These are phyloP conservation scores for Tulasnella sp. DNA, from an alignment of 768 basidiomycete species.

Conservation along the genomic window DNA sequence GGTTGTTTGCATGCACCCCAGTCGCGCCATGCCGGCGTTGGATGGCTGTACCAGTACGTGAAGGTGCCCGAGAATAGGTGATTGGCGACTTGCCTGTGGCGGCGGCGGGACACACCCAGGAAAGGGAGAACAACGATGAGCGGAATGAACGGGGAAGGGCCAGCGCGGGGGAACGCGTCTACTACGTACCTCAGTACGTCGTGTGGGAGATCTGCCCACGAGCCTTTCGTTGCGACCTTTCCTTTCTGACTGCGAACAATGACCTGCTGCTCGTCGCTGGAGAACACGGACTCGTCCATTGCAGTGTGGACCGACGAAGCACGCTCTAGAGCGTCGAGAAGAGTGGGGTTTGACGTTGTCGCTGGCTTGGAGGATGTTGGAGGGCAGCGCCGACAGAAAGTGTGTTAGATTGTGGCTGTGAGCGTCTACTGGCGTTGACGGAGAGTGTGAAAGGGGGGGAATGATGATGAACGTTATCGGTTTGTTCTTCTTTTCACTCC, in stretches of 20 bases:
- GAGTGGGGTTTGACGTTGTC: neutral
- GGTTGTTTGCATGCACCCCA: conserved; percentile 8
- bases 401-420: conserved; percentile 12
- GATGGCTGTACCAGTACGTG: neutral
- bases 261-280: neutral
- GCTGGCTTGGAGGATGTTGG: neutral
- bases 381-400: conserved; percentile 11
- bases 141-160: neutral
- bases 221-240: conserved; percentile 20
- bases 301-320: neutral
- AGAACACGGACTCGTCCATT: neutral
- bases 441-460: conserved; percentile 17
- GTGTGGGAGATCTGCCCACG: conserved; percentile 30
- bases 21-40: neutral
- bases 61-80: neutral
- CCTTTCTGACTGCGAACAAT: conserved; percentile 30
- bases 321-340: neutral
- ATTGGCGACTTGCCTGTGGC: neutral
- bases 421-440: neutral
- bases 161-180: conserved; percentile 17
- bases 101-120: neutral
- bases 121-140: neutral
- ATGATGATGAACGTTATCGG: conserved; percentile 21
- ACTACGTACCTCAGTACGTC: conserved; percentile 21
- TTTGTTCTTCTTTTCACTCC: conserved; percentile 9